Evolutionary conservation across 306 rosid species (phyloP).

Genomic region (Acmispon strigosus): DNA sequence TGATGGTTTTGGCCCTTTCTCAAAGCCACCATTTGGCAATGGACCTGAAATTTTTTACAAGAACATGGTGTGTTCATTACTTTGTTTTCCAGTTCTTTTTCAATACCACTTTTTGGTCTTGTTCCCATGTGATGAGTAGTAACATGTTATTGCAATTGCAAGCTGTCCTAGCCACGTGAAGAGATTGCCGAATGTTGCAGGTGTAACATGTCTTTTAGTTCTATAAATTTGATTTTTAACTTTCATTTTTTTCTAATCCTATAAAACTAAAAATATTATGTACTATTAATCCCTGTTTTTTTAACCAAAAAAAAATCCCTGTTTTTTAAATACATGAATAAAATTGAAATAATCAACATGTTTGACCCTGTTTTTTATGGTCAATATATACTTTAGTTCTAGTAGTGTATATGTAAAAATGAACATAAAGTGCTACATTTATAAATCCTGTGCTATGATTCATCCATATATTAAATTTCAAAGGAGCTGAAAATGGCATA

Average conservation of each 20-base stretch:
- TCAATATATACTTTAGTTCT: not conserved
- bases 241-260: too few relatives aligned
- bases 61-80: not conserved
- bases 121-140: slow-evolving; percentile 3
- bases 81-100: not conserved
- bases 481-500: too few relatives aligned
- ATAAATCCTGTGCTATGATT: not conserved
- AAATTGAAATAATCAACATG: too few relatives aligned
- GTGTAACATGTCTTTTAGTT: too few relatives aligned
- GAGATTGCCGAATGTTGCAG: not conserved
- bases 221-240: too few relatives aligned
- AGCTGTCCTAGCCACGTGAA: slow-evolving; percentile 22
- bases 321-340: too few relatives aligned
- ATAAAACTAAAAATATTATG: too few relatives aligned
- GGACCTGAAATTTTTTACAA: slow-evolving; percentile 37
- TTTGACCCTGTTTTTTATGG: too few relatives aligned
- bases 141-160: not conserved
- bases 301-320: too few relatives aligned
- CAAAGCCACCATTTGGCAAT: slow-evolving; percentile 64
- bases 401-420: not conserved
- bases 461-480: not conserved
- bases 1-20: slow-evolving; percentile 48
- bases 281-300: too few relatives aligned
- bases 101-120: slow-evolving; percentile 4
- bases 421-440: not conserved